Evolutionary conservation across 306 rosid genomes (phyloP), one percentile per base, ranked within the genome.

Genomic region (Hippophae tibetana): DNA sequence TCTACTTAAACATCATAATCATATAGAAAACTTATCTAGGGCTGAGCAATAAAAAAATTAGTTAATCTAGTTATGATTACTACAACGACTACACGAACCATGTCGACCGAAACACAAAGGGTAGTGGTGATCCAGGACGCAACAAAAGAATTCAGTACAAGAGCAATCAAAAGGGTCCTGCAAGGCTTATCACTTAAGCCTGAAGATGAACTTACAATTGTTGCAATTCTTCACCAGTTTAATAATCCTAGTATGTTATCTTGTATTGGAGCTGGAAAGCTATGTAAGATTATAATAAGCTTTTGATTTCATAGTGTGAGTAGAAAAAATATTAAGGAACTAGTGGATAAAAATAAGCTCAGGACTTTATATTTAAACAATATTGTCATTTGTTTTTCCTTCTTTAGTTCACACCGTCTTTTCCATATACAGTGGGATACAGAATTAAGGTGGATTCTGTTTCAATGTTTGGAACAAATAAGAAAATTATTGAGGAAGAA

Each of bases 91-190:
- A 2, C 38, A 31, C 1, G n/a, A 49, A 13, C 53, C 7, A 63
- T 44, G 11, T 49, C 44, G 13, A 72, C 61, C 9, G 53, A 50
- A 54, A 83, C 68, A 42, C 74, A 79, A 64, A 84, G 63, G 67
- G 76, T 82, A 18, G 76, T 87, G 80, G 86, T 82, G 86, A 77
- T 84, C 69, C 86, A 84, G 43, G 90, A 85, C 60, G 84, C 88
- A 68, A 73, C 94, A 55, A 84, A 70, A 71, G 78, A 81, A 51
- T 79, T 77, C 47, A 76, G 88, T 68, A 52, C 56, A 72, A 69
- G 60, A 47, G 79, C 81, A 68, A 72, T 87, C 49, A 43, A 10
- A 63, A 64, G 58, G 67, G 70, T 77, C 76, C 78, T 81, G 64
- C 62, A 54, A 26, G 54, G 58, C 63, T 66, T 74, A 41, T 65